A percentile compares a stretch with the other conserved stretches of the same genome.
Evolutionary conservation across 805 yeast species (phyloP).

Genomic region (Komagataella kurtzmanii): DNA sequence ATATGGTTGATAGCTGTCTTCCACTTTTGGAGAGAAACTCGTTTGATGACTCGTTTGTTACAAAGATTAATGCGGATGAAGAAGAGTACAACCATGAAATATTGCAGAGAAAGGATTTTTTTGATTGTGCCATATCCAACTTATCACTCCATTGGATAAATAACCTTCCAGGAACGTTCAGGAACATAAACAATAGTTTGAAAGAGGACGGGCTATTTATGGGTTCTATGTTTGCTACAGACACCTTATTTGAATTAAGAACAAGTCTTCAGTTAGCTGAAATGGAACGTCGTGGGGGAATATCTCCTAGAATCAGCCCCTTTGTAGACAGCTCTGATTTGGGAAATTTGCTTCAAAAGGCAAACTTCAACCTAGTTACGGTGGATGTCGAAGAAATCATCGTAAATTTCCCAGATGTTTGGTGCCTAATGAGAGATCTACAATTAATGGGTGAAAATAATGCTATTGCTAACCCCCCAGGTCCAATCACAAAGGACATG

Average conservation of each 20-base stretch:
- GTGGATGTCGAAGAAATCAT: constrained; percentile 76
- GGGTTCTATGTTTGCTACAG: constrained; percentile 76
- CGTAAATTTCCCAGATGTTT: constrained; percentile 64
- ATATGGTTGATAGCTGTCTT: constrained; percentile 55
- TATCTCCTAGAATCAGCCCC: constrained; percentile 73
- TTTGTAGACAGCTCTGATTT: constrained; percentile 68
- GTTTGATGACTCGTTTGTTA: constrained; percentile 29
- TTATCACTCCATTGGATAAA: constrained; percentile 76
- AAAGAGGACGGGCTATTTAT: constrained; percentile 75
- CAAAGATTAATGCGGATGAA: constrained; percentile 52
- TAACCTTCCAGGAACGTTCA: constrained; percentile 58
- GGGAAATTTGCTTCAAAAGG: constrained; percentile 57
- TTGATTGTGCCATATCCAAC: constrained; percentile 64
- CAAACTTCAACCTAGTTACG: constrained; percentile 70
- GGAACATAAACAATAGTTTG: constrained; percentile 40
- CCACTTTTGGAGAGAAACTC: constrained; percentile 40
- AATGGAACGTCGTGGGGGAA: constrained; percentile 64
- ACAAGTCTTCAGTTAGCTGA: constrained; percentile 76
- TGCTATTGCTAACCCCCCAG: constrained; percentile 26
- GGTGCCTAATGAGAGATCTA: constrained; percentile 54
- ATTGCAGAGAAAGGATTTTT: constrained; percentile 24
- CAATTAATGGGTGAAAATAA: constrained; percentile 81
- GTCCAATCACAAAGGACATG: constrained; percentile 43
- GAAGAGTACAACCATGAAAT: constrained; percentile 36
- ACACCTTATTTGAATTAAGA: constrained; percentile 71